A percentile compares a stretch with the other conserved stretches of the same genome.
Conservation (phyloP, 805 yeast genomes). For the Wickerhamiella qilinensis region DNA sequence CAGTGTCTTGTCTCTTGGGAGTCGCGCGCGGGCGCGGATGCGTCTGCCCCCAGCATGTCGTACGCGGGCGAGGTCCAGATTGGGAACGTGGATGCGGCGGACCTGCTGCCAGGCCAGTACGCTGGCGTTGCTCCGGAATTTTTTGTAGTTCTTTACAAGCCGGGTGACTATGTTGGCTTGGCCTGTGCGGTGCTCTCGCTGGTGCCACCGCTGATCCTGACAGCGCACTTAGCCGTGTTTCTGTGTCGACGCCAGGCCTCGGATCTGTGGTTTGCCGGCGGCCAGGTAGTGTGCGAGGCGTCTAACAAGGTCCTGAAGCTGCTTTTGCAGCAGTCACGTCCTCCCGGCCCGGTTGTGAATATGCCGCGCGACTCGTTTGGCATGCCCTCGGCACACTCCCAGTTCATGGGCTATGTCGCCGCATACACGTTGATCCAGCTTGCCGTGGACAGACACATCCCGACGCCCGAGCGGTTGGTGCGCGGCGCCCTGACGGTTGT, state of each 20-base stretch:
- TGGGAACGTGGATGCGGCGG: neutral
- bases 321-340: slow-evolving; percentile 56
- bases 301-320: slow-evolving; percentile 53
- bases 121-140: slow-evolving; percentile 34
- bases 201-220: slow-evolving; percentile 61
- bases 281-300: slow-evolving; percentile 68
- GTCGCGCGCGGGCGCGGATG: neutral
- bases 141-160: slow-evolving; percentile 68
- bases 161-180: slow-evolving; percentile 42
- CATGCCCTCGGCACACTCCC: slow-evolving; percentile 96
- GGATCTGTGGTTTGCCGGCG: slow-evolving; percentile 67
- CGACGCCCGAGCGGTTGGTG: slow-evolving; percentile 10
- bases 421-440: slow-evolving; percentile 23
- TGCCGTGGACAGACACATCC: slow-evolving; percentile 5
- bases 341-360: slow-evolving; percentile 23
- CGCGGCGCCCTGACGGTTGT: slow-evolving; percentile 13
- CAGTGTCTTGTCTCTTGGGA: too few relatives aligned
- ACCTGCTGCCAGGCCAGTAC: slow-evolving; percentile 4
- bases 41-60: neutral
- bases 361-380: slow-evolving; percentile 51
- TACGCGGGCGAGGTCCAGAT: neutral
- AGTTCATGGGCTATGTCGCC: slow-evolving; percentile 75
- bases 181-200: slow-evolving; percentile 59
- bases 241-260: slow-evolving; percentile 70
- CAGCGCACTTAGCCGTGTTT: slow-evolving; percentile 74